Base-by-base conservation (phyloP, 176 grass and related monocot species). In the Elaeis guineensis region DNA sequence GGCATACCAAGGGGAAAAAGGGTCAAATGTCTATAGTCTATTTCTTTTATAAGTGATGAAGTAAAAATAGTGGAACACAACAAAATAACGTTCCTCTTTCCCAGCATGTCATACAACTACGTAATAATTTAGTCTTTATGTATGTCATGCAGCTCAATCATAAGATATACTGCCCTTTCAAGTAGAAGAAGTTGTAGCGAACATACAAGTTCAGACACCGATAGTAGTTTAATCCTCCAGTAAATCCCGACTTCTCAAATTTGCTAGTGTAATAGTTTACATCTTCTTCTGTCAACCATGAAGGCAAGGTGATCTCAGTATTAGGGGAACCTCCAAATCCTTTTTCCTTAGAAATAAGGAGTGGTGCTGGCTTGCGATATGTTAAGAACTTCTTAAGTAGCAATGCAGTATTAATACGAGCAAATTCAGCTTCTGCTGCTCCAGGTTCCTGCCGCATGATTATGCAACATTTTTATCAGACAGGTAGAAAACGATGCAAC, bases 221-320 rank as follows among this genome's bases (percentile, higher is more conserved):
- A 69, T 97, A 97, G 75, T 88, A 97, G 65, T 91, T 96, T 19
- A 97, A 53, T 58, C 72, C 83, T 75, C 84, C 92, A 17, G 83
- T 88, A 65, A 97, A 88, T 7, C 92, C 81, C 22, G 87, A 82
- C 76, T 84, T 85, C n/a, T 77, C 69, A 82, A 88, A 88, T 78
- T 91, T 97, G 49, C 63, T 70, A 0, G 78, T 65, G 0, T 78
- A 91, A 75, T 91, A 97, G 32, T 73, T 61, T 75, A 97, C 64
- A 69, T 97, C 92, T 64, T 88, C 84, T 64, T 90, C 87, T 49
- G 92, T 75, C 21, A 97, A 55, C 92, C 92, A 91, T 62, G 78
- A 5, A 60, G 92, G 87, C 52, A 86, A 88, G 63, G 73, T 72
- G 6, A 69, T 80, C 51, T 65, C 76, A 21, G 84, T 85, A 65